These are phyloP conservation scores for Suillus placidus DNA, from an alignment of 768 basidiomycete genomes.

Conservation along the genomic window DNA sequence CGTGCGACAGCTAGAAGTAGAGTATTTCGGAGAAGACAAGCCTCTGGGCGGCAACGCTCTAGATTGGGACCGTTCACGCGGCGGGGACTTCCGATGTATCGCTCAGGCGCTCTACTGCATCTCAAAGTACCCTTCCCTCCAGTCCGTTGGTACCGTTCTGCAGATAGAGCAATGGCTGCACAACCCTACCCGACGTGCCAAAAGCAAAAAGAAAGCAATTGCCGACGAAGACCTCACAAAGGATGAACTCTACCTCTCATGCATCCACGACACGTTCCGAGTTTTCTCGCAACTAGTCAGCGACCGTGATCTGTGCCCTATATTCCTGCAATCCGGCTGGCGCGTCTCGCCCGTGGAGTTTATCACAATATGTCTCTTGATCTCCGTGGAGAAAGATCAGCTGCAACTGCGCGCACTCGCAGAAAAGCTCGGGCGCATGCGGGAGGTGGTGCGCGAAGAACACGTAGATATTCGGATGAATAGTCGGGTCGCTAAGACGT, in stretches of 20 bases:
- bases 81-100: slow-evolving; percentile 60
- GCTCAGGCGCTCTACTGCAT: slow-evolving; percentile 57
- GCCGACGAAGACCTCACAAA: slow-evolving; percentile 28
- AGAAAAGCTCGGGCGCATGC: slow-evolving; percentile 51
- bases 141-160: slow-evolving; percentile 33
- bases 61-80: slow-evolving; percentile 55
- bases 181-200: slow-evolving; percentile 21
- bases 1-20: slow-evolving; percentile 55
- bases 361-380: slow-evolving; percentile 55
- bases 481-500: slow-evolving; percentile 51
- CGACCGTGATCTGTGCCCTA: slow-evolving; percentile 35
- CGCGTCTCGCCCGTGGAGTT: slow-evolving; percentile 75
- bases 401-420: slow-evolving; percentile 45
- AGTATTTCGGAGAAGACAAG: slow-evolving; percentile 46
- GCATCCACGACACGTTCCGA: slow-evolving; percentile 45
- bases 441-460: slow-evolving; percentile 50
- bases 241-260: slow-evolving; percentile 36
- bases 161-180: slow-evolving; percentile 57
- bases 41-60: slow-evolving; percentile 39
- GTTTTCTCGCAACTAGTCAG: slow-evolving; percentile 50
- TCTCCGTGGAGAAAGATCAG: slow-evolving; percentile 49
- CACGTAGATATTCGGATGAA: slow-evolving; percentile 75
- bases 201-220: slow-evolving; percentile 26
- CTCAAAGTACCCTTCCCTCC: slow-evolving; percentile 41
- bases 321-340: slow-evolving; percentile 43